These are phyloP conservation scores for Leishmania amazonensis DNA, from an alignment of 208 protist genomes.

Conservation along the genomic window DNA sequence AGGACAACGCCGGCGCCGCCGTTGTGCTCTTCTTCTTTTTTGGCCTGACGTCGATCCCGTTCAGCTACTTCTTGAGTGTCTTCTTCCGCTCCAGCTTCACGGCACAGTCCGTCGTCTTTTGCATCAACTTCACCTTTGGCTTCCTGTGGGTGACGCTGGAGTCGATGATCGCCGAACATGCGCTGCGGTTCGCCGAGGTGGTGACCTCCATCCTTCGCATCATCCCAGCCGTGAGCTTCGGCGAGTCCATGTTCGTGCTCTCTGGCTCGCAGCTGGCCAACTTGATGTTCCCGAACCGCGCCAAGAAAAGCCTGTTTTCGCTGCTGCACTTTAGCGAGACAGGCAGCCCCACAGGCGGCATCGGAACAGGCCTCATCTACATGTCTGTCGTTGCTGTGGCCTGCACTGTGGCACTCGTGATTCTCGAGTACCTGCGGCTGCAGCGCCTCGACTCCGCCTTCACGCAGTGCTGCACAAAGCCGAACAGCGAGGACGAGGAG, in stretches of 20 bases:
- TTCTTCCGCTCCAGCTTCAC: slow-evolving; percentile 75
- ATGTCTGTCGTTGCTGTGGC: slow-evolving; percentile 61
- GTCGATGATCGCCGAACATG: slow-evolving; percentile 55
- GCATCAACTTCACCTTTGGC: slow-evolving; percentile 82
- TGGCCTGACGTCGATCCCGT: slow-evolving; percentile 65
- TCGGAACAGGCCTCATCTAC: slow-evolving; percentile 77
- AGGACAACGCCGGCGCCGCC: slow-evolving; percentile 46
- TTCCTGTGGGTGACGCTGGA: slow-evolving; percentile 82
- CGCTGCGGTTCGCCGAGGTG: slow-evolving; percentile 51
- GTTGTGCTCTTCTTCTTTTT: slow-evolving; percentile 76
- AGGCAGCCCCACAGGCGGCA: slow-evolving; percentile 45
- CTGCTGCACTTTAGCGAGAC: slow-evolving; percentile 32
- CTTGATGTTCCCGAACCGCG: slow-evolving; percentile 44
- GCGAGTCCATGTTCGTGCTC: slow-evolving; percentile 76
- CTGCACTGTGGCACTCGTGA: slow-evolving; percentile 51
- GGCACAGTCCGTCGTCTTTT: slow-evolving; percentile 78
- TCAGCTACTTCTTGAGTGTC: slow-evolving; percentile 81
- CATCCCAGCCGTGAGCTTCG: slow-evolving; percentile 74
- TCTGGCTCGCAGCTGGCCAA: slow-evolving; percentile 49
- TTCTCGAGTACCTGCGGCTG: slow-evolving; percentile 63
- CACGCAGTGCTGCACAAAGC: slow-evolving; percentile 19
- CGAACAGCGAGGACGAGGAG: slow-evolving; percentile 25
- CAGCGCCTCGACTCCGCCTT: slow-evolving; percentile 30
- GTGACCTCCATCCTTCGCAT: slow-evolving; percentile 60
- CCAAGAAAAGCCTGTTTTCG: slow-evolving; percentile 43